Conservation (phyloP, 1,284 basidiomycete genomes). For the Puccinia horiana region DNA sequence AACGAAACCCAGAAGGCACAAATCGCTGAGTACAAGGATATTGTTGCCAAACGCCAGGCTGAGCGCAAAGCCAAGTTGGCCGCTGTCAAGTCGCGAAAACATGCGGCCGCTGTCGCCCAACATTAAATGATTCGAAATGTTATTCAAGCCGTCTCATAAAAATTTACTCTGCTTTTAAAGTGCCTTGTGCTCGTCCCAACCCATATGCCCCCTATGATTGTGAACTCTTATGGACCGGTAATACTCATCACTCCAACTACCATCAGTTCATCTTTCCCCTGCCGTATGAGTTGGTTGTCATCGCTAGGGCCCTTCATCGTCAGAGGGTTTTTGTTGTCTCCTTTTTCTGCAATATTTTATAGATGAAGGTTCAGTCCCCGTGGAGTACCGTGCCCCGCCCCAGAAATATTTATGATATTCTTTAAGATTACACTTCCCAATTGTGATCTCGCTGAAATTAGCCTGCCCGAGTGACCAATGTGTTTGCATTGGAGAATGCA, state of each 20-base stretch:
- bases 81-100: slow-evolving; percentile 59
- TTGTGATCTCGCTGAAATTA: too few species aligned
- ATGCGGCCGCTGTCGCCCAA: slow-evolving; percentile 19
- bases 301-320: neutral
- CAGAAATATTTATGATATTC: neutral
- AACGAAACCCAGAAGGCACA: slow-evolving; percentile 91
- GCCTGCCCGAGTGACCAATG: too few species aligned
- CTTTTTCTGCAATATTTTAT: neutral
- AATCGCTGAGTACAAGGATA: slow-evolving; percentile 74
- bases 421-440: too few species aligned
- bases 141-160: neutral
- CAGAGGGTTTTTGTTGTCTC: neutral
- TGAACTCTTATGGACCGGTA: slow-evolving; percentile 15
- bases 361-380: neutral
- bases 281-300: neutral
- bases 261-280: neutral
- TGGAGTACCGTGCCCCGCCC: neutral
- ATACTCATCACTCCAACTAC: neutral
- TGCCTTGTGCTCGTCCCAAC: slow-evolving; percentile 11
- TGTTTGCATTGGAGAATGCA: too few species aligned
- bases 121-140: slow-evolving; percentile 25
- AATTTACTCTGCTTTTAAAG: neutral
- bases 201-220: slow-evolving; percentile 29
- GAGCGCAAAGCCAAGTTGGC: slow-evolving; percentile 84
- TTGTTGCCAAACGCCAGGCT: slow-evolving; percentile 84